Percentiles rank a stretch among this genome's conserved stretches.
Conservation (phyloP, 306 rosid genomes). For the Casuarina cunninghamiana region DNA sequence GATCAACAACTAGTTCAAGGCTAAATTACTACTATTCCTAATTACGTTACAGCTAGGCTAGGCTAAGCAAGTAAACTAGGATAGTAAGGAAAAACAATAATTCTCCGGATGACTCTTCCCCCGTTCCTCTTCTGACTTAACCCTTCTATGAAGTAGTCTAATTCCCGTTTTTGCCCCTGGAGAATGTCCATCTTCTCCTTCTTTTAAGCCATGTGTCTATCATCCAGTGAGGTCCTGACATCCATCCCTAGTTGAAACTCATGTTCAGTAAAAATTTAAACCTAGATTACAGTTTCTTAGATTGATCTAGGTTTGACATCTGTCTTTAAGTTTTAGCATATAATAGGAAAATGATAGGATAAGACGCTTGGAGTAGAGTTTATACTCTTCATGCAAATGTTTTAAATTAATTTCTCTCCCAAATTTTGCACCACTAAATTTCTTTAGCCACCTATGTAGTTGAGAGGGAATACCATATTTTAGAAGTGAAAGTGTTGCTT, state of each 20-base stretch:
- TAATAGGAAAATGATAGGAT: not conserved
- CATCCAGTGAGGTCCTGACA: too few species aligned
- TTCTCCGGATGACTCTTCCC: too few species aligned
- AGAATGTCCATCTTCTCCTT: too few species aligned
- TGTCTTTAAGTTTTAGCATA: not conserved
- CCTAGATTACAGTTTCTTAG: not conserved
- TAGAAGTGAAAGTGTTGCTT: constrained; percentile 1
- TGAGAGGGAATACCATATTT: not conserved
- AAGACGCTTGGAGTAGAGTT: not conserved
- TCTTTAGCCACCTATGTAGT: not conserved
- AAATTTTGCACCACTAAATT: not conserved
- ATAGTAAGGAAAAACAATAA: too few species aligned
- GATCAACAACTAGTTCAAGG: too few species aligned
- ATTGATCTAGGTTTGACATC: not conserved
- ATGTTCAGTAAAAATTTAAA: not conserved
- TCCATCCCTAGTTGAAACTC: not conserved
- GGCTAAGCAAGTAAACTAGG: too few species aligned
- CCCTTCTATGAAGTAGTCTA: too few species aligned
- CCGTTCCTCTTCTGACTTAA: too few species aligned
- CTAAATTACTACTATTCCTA: too few species aligned
- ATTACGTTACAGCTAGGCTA: too few species aligned
- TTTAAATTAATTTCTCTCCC: not conserved
- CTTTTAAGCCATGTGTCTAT: too few species aligned
- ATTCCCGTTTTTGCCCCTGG: too few species aligned
- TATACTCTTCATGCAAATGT: not conserved